A percentile compares a stretch with the other conserved stretches of the same genome.
Evolutionary conservation across 768 basidiomycete genomes (phyloP).

Genomic region (Hericium alpestre): DNA sequence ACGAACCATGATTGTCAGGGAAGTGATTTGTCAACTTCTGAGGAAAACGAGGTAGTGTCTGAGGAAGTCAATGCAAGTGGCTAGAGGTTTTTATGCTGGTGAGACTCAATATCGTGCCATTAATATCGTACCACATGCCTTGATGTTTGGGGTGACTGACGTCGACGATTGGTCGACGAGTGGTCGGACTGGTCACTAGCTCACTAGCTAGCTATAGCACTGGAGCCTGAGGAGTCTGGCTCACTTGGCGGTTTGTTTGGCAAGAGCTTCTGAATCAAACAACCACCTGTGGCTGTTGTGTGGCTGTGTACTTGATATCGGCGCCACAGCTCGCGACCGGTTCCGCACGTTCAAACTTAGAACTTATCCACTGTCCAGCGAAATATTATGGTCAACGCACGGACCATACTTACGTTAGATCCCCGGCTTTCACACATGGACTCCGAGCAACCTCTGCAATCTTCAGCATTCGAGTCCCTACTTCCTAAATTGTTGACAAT

Average conservation of each 20-base stretch:
- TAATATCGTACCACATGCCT: too few relatives aligned
- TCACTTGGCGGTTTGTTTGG: background rate
- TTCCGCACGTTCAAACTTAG: background rate
- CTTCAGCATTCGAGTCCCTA: conserved; percentile 41
- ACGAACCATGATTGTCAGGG: background rate
- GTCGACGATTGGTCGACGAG: too few relatives aligned
- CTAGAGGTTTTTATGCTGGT: background rate
- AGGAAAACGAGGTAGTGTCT: background rate
- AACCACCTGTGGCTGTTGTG: background rate
- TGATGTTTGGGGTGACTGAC: too few relatives aligned
- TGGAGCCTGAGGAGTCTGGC: too few relatives aligned
- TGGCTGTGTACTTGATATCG: background rate
- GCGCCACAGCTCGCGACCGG: background rate
- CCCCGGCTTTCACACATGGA: background rate
- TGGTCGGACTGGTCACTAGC: too few relatives aligned
- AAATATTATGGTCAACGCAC: too few relatives aligned
- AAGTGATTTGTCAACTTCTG: background rate
- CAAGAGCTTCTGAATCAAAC: background rate
- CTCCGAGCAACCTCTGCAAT: conserved; percentile 5
- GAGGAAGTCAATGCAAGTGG: background rate
- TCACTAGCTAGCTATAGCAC: too few relatives aligned
- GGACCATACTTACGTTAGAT: too few relatives aligned
- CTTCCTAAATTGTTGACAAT: conserved; percentile 50
- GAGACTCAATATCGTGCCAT: too few relatives aligned
- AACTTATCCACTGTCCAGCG: background rate